A percentile compares a stretch with the other conserved stretches of the same genome.
Conservation (phyloP, 176 grass and related monocot species). For the Oryza punctata region DNA sequence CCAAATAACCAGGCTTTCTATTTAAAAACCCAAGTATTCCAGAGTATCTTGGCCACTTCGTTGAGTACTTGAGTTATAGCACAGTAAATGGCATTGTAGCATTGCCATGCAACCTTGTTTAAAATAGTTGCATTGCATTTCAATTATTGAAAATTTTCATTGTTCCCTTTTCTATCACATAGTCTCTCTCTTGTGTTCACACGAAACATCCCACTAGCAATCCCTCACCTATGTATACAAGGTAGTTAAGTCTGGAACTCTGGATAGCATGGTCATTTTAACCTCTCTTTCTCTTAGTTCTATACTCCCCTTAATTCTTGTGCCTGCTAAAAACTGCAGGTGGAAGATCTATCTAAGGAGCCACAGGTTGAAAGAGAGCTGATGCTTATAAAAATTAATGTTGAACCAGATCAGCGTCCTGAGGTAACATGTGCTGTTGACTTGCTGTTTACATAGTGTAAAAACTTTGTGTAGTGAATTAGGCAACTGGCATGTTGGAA, state of each 20-base stretch:
- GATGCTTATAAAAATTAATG: conserved; percentile 97
- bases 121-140: neutral
- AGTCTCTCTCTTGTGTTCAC: neutral
- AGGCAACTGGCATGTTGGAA: conserved; percentile 11
- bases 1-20: neutral
- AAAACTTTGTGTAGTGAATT: neutral
- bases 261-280: neutral
- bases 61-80: neutral
- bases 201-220: neutral
- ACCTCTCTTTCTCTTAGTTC: neutral
- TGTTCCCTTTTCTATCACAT: neutral
- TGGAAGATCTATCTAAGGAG: conserved; percentile 94
- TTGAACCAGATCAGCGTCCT: conserved; percentile 60
- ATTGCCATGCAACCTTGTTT: neutral
- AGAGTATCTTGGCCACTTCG: neutral
- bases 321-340: conserved; percentile 52
- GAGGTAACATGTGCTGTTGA: conserved; percentile 55
- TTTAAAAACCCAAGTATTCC: neutral
- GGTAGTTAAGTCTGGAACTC: neutral
- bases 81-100: neutral
- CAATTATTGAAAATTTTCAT: neutral
- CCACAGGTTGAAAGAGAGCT: conserved; percentile 95
- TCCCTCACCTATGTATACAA: neutral
- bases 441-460: neutral
- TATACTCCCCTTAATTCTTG: conserved; percentile 11